Conservation (phyloP, 305 asterid genomes). For the Stenogyne calaminthoides region DNA sequence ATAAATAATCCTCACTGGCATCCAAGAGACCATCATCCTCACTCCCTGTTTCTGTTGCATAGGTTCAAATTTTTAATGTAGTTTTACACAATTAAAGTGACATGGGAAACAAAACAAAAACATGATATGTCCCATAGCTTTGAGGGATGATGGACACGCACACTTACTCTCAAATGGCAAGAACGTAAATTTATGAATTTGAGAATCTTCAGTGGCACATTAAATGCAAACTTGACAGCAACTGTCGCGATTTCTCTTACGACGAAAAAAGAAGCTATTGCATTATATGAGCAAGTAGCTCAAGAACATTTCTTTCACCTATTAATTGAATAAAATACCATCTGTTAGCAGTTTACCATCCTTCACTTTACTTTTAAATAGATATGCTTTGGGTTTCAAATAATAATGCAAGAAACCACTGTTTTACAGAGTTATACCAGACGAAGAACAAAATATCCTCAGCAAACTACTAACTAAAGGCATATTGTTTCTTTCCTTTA, state of each 20-base stretch:
- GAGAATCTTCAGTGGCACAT: background rate
- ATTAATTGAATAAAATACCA: background rate
- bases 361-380: constrained; percentile 13
- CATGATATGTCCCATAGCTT: background rate
- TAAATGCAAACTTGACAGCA: background rate
- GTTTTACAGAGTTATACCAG: background rate
- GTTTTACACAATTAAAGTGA: background rate
- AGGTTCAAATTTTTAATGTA: constrained; percentile 25
- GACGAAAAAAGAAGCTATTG: background rate
- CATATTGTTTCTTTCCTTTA: background rate
- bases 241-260: background rate
- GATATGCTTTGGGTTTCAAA: background rate
- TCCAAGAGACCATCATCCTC: constrained; percentile 93
- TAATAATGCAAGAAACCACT: background rate
- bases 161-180: background rate
- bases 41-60: constrained; percentile 82
- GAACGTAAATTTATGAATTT: background rate
- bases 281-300: background rate
- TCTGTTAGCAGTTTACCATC: background rate
- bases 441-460: background rate
- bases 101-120: background rate
- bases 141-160: constrained; percentile 2
- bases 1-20: constrained; percentile 85
- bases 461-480: background rate
- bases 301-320: background rate